A percentile compares a stretch with the other conserved stretches of the same genome.
These are phyloP conservation scores for Abrus pulchellus DNA, from an alignment of 306 rosid species.

Conservation along the genomic window DNA sequence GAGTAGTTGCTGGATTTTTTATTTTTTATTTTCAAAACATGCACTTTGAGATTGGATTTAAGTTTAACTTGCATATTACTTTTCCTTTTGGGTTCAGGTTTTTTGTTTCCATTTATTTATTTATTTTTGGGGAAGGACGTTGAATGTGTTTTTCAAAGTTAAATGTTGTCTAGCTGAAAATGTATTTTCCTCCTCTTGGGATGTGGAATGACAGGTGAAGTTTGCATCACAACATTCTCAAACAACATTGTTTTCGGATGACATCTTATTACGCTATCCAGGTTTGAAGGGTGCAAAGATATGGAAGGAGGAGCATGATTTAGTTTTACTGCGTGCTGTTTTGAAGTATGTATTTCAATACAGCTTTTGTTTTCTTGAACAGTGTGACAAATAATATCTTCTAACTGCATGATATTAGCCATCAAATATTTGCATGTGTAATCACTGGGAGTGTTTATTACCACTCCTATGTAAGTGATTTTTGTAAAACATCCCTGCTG, in stretches of 20 bases:
- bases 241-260: constrained; percentile 74
- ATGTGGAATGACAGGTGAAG: constrained; percentile 69
- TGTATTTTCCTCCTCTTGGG: constrained; percentile 22
- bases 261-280: constrained; percentile 75
- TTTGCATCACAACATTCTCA: constrained; percentile 66
- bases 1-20: too few species aligned
- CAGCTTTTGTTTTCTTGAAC: constrained; percentile 35
- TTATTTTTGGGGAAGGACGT: not conserved
- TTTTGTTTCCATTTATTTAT: not conserved
- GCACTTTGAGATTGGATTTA: not conserved
- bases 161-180: constrained; percentile 36
- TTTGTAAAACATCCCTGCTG: too few species aligned
- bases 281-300: constrained; percentile 83
- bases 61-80: not conserved
- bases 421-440: not conserved
- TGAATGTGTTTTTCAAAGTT: constrained; percentile 31
- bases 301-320: constrained; percentile 96
- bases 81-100: not conserved
- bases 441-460: too few species aligned
- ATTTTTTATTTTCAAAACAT: too few species aligned
- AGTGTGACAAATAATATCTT: constrained; percentile 4
- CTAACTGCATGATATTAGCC: constrained; percentile 21
- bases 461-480: too few species aligned
- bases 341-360: constrained; percentile 67
- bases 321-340: constrained; percentile 74